These are phyloP conservation scores for Physcomitrium patens DNA, from an alignment of 225 moss, liverwort and hornwort species.

Conservation along the genomic window DNA sequence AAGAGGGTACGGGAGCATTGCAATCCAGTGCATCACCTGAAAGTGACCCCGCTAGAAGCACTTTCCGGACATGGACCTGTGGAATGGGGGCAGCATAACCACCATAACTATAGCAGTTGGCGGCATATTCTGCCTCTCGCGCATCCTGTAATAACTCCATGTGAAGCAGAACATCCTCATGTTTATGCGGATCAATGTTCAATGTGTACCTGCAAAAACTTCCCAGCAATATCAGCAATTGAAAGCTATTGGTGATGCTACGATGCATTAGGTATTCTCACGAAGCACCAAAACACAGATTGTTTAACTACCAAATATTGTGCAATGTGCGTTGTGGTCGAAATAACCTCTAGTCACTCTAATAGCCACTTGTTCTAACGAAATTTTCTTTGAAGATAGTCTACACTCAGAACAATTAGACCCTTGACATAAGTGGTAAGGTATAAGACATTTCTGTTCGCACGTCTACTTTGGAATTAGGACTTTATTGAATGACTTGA, in stretches of 20 bases:
- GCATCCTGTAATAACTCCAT: slow-evolving; percentile 89
- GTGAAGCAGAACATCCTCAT: slow-evolving; percentile 93
- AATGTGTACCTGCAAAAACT: slow-evolving; percentile 78
- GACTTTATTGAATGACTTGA: no score
- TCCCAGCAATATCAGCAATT: slow-evolving; percentile 7
- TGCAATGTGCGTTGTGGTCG: background rate
- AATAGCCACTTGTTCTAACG: slow-evolving; percentile 2
- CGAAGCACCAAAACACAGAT: background rate
- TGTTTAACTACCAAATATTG: background rate
- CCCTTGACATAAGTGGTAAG: no score
- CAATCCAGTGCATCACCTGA: slow-evolving; percentile 16
- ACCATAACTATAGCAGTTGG: slow-evolving; percentile 47
- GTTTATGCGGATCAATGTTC: slow-evolving; percentile 84
- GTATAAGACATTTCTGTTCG: no score
- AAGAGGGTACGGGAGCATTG: slow-evolving; percentile 45
- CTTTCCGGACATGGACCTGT: slow-evolving; percentile 86
- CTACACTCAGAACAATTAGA: no score
- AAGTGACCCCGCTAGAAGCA: slow-evolving; percentile 65
- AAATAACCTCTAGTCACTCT: background rate
- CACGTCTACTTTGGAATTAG: no score
- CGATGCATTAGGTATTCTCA: background rate
- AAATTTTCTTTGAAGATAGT: background rate
- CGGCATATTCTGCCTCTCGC: slow-evolving; percentile 67
- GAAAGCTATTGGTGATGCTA: background rate
- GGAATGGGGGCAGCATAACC: slow-evolving; percentile 57